Base-by-base conservation (phyloP, 352 stramenopile genomes). In the Thraustochytrium sp. region DNA sequence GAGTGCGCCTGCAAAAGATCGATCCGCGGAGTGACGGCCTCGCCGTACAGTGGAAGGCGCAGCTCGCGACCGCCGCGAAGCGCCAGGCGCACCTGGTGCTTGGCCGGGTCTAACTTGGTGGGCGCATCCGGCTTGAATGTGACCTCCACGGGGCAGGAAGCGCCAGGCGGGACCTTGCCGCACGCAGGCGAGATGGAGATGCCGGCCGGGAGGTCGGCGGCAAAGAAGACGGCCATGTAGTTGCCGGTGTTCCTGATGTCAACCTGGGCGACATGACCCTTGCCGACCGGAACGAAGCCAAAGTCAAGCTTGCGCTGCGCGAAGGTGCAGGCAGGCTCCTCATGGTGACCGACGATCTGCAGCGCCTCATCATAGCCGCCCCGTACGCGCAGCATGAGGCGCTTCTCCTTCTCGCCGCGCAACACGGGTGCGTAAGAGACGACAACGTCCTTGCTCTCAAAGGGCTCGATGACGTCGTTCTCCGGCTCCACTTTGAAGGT, bases 21-120 rank as follows among this genome's bases (percentile, higher is more conserved):
- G 9, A 97, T 89, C 4, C 95, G 90, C 0, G 93, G 93, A 0
- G 97, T 88, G 2, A 97, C 85, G 0, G 94, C 89, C 0, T 86
- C 89, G 3, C 88, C 90, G 0, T 73, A 63, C 1, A 97, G 76
- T 0, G 91, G 91, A 0, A 96, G 85, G 26, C 89, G 88, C 2
- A 95, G 64, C 18, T 88, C 88, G 38, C 90, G 91, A 0, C 91
- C 91, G 5, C 92, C 92, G 48, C 92, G 90, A 21, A 95, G 82
- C n/a, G 93, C 86, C 0, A 93, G 54, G 36, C 54, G 55, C 29
- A 90, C 26, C 21, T 56, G 26, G 68, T 85, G 49, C 0, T 36
- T 31, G 16, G 84, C 21, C 37, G 59, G 34, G 31, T 83, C 59
- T 5, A 88, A 76, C 36, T 77, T 74, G 2, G 23, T 29, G 13